phyloP scores from a whole-genome alignment of 2,329 filamentous ascomycete species.

The Scedosporium aurantiacum region DNA sequence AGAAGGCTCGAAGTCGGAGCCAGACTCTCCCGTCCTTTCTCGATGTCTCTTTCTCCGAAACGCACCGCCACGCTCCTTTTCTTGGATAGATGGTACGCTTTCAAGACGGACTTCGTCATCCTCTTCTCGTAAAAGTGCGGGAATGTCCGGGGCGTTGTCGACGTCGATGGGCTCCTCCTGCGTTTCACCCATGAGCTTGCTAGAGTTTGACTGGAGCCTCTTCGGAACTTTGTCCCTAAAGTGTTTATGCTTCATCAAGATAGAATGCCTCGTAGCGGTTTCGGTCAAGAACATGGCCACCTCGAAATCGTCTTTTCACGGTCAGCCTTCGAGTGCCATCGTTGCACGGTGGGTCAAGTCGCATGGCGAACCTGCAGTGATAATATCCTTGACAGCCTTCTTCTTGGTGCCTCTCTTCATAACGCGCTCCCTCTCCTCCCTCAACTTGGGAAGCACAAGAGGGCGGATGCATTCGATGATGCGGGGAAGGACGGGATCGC shows the following conservation, averaged over 20 bases:
- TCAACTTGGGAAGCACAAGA: constrained; percentile 78
- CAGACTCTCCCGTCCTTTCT: constrained; percentile 12
- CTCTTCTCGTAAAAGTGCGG: constrained; percentile 39
- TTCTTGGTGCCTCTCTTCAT: constrained; percentile 59
- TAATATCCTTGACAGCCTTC: constrained; percentile 69
- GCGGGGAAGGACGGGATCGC: constrained; percentile 64
- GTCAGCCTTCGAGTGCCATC: neutral
- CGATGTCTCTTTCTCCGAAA: constrained; percentile 15
- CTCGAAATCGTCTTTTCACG: constrained; percentile 72
- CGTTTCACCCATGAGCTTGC: constrained; percentile 46
- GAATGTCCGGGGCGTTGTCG: constrained; percentile 27
- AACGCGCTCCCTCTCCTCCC: constrained; percentile 59
- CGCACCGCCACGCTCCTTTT: constrained; percentile 14
- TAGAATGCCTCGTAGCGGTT: constrained; percentile 69
- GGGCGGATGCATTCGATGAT: constrained; percentile 80
- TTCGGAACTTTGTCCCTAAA: constrained; percentile 49
- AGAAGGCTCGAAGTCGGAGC: constrained; percentile 10
- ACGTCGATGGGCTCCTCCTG: constrained; percentile 43
- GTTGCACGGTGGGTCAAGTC: constrained; percentile 5
- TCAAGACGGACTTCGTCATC: constrained; percentile 44
- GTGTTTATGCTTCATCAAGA: constrained; percentile 76
- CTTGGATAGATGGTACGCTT: constrained; percentile 38
- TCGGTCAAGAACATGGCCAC: constrained; percentile 90
- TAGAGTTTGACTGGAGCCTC: constrained; percentile 50
- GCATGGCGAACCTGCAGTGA: constrained; percentile 54